Conservation (phyloP, 768 basidiomycete species). For the Russula sp. region DNA sequence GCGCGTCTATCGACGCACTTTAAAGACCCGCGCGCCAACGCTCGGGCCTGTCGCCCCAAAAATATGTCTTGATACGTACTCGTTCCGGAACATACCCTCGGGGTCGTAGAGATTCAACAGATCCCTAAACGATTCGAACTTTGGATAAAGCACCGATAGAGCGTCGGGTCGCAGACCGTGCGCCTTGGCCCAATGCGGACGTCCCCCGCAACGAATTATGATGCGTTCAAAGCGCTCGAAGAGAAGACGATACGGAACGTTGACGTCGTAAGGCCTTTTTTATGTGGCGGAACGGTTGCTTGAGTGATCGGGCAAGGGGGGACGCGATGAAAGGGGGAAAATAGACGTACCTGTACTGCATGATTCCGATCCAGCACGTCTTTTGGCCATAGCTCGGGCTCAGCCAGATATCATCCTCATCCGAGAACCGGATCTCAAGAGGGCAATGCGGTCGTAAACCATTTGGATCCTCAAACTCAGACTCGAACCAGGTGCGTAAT, state of each 20-base stretch:
- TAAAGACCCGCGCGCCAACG: conserved; percentile 48
- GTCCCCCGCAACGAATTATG: conserved; percentile 63
- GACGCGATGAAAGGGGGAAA: conserved; percentile 13
- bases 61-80: conserved; percentile 86
- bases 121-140: conserved; percentile 70
- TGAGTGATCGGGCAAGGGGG: conserved; percentile 8
- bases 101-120: conserved; percentile 73
- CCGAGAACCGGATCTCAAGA: conserved; percentile 87
- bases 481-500: conserved; percentile 66
- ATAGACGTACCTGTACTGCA: conserved; percentile 87
- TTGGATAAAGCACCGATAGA: conserved; percentile 71
- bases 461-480: conserved; percentile 59
- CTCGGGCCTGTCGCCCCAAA: conserved; percentile 53
- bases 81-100: conserved; percentile 74
- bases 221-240: conserved; percentile 77
- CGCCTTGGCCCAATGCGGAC: conserved; percentile 97
- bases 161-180: conserved; percentile 65
- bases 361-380: conserved; percentile 94
- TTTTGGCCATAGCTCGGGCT: conserved; percentile 77
- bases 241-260: conserved; percentile 74
- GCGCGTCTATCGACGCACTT: conserved; percentile 35
- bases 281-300: neutral
- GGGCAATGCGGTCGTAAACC: conserved; percentile 90
- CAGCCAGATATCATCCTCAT: conserved; percentile 89
- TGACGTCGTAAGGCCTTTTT: conserved; percentile 76